Evolutionary conservation across 495 filamentous ascomycete species (phyloP).

Genomic region (Aspergillus steynii): DNA sequence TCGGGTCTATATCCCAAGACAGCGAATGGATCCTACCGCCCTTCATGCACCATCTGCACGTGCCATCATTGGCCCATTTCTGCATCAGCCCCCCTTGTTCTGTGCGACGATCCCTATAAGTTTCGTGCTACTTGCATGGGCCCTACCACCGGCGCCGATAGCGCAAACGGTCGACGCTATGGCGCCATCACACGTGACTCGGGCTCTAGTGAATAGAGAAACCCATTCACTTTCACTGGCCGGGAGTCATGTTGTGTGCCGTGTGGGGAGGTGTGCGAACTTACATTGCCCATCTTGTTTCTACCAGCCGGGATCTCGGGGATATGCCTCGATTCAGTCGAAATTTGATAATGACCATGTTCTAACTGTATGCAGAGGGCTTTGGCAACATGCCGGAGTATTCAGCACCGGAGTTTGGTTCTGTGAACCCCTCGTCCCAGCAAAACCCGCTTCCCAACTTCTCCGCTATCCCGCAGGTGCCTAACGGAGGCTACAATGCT

Average conservation of each 20-base stretch:
- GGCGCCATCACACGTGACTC: conserved; percentile 47
- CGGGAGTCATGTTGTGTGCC: not conserved
- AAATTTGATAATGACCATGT: conserved; percentile 7
- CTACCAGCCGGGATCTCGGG: not conserved
- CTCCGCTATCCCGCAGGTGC: conserved; percentile 23
- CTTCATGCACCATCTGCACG: conserved; percentile 17
- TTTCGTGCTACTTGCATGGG: conserved; percentile 18
- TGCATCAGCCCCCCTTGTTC: conserved; percentile 21
- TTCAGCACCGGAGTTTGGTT: conserved; percentile 30
- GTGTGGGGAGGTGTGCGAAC: not conserved
- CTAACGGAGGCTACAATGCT: conserved; percentile 19
- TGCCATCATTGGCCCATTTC: conserved; percentile 20
- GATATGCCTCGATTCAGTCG: not conserved
- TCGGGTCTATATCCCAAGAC: not conserved
- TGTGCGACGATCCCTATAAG: conserved; percentile 20
- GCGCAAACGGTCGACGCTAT: conserved; percentile 32
- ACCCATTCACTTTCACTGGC: not conserved
- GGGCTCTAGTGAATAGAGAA: not conserved
- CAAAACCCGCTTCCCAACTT: conserved; percentile 24
- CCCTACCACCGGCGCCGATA: conserved; percentile 23
- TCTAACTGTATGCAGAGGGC: conserved; percentile 32
- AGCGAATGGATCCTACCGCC: conserved; percentile 3
- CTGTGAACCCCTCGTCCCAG: conserved; percentile 25
- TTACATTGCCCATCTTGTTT: not conserved
- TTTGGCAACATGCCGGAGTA: conserved; percentile 41